A percentile compares a stretch with the other conserved stretches of the same genome.
phyloP scores from a whole-genome alignment of 2,329 filamentous ascomycete genomes.

The Westerdykella aurantiaca region DNA sequence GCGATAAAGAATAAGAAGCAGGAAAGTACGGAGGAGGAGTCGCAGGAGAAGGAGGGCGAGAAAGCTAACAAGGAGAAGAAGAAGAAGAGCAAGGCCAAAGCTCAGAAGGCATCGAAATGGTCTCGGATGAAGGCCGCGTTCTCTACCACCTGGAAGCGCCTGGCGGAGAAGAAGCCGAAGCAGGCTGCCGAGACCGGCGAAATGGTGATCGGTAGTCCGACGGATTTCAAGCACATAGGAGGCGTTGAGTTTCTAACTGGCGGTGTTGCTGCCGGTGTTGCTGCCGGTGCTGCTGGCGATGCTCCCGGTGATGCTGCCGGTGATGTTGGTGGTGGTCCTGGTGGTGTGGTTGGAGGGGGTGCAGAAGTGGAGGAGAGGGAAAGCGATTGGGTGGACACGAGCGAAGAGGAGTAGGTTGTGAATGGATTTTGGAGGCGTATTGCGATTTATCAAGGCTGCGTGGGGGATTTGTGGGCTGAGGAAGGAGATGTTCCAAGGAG shows the following conservation, averaged over 20 bases:
- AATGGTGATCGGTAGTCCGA: constrained; percentile 10
- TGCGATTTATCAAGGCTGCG: too few relatives aligned
- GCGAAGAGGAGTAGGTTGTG: not conserved
- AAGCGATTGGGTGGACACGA: constrained; percentile 3
- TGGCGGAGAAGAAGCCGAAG: not conserved
- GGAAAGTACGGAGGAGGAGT: constrained; percentile 1
- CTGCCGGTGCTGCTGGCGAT: not conserved
- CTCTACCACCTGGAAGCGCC: not conserved
- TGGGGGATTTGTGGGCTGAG: not conserved
- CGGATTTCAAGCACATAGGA: constrained; percentile 8
- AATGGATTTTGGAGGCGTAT: not conserved
- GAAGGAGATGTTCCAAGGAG: not conserved
- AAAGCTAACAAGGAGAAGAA: not conserved
- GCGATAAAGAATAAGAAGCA: constrained; percentile 3
- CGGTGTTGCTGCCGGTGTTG: not conserved
- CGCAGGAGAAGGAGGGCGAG: not conserved
- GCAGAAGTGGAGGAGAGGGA: not conserved
- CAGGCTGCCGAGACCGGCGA: too few relatives aligned
- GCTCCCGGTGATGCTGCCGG: not conserved
- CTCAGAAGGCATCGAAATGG: not conserved
- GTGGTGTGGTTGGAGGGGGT: not conserved
- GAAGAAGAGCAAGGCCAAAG: not conserved
- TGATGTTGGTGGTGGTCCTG: not conserved
- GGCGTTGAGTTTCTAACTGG: not conserved
- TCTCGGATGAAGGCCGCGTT: not conserved